Percentiles rank a stretch among this genome's conserved stretches.
These are phyloP conservation scores for Neotropicomus parvogracilis DNA, from an alignment of 1,284 basidiomycete species.

Conservation along the genomic window DNA sequence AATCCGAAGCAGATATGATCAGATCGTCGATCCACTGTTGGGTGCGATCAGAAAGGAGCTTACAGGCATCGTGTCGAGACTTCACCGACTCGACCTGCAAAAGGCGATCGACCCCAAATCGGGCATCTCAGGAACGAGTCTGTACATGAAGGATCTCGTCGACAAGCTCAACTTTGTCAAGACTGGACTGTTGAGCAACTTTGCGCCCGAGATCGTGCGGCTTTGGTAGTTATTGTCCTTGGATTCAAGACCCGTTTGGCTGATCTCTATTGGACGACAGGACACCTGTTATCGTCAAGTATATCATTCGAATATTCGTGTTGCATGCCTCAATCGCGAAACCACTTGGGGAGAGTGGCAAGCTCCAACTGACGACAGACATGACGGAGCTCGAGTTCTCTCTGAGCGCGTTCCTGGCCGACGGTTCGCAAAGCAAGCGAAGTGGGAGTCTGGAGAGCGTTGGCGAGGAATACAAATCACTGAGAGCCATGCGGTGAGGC, in stretches of 20 bases:
- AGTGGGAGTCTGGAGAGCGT: constrained; percentile 65
- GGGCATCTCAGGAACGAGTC: constrained; percentile 67
- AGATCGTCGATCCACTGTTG: constrained; percentile 68
- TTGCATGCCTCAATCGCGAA: constrained; percentile 85
- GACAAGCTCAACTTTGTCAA: constrained; percentile 84
- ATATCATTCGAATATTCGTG: constrained; percentile 80
- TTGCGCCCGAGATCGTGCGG: constrained; percentile 66
- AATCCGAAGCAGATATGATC: constrained; percentile 55
- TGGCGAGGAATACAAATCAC: constrained; percentile 75
- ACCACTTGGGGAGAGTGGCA: constrained; percentile 85
- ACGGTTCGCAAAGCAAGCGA: constrained; percentile 55
- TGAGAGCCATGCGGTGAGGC: constrained; percentile 76
- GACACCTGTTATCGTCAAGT: constrained; percentile 65
- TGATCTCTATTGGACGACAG: constrained; percentile 38
- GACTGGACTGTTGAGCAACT: constrained; percentile 67
- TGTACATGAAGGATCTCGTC: constrained; percentile 86
- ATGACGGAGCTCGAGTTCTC: constrained; percentile 96
- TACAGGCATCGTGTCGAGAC: constrained; percentile 68
- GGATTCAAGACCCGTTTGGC: background rate
- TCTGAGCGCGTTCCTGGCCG: constrained; percentile 70
- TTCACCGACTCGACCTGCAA: constrained; percentile 82
- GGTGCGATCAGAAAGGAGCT: constrained; percentile 77
- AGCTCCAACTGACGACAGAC: constrained; percentile 88
- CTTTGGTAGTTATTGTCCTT: constrained; percentile 55
- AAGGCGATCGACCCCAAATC: constrained; percentile 61